Evolutionary conservation across 371 early-diverging fungal genomes (phyloP).

Genomic region (Mortierella sp.): DNA sequence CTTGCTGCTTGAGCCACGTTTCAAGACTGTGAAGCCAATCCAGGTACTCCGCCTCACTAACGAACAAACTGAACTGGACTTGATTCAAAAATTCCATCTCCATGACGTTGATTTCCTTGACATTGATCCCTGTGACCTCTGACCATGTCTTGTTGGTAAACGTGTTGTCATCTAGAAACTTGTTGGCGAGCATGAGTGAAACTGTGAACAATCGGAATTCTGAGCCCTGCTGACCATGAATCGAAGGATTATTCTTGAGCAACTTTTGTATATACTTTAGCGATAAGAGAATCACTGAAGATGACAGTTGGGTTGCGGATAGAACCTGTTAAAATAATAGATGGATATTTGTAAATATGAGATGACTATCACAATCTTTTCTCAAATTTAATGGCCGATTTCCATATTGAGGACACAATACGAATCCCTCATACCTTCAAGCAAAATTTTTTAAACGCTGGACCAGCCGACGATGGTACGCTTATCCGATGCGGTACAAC

Average conservation of each 20-base stretch:
- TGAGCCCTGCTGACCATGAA: constrained; percentile 78
- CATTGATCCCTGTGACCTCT: constrained; percentile 75
- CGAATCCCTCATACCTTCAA: constrained; percentile 58
- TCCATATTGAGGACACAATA: neutral
- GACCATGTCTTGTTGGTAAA: constrained; percentile 82
- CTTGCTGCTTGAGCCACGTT: constrained; percentile 55
- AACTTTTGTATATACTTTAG: constrained; percentile 74
- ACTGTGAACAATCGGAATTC: constrained; percentile 85
- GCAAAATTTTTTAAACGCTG: constrained; percentile 68
- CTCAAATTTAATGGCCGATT: no score
- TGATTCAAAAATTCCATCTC: constrained; percentile 78
- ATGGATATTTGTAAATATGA: constrained; percentile 30
- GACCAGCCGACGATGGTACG: constrained; percentile 63
- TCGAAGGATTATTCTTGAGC: constrained; percentile 69
- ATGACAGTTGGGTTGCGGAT: constrained; percentile 73
- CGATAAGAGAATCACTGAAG: constrained; percentile 70
- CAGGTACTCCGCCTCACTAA: constrained; percentile 69
- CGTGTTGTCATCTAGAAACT: constrained; percentile 77
- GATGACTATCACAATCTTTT: no score
- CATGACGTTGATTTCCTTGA: constrained; percentile 76
- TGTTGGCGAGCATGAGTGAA: constrained; percentile 81
- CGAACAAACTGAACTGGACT: constrained; percentile 69
- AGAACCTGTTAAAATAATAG: constrained; percentile 63
- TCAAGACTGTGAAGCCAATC: constrained; percentile 62
- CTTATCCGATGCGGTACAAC: constrained; percentile 54